Conservation (phyloP, 2,329 filamentous ascomycete species). For the Penicillium frequentans region DNA sequence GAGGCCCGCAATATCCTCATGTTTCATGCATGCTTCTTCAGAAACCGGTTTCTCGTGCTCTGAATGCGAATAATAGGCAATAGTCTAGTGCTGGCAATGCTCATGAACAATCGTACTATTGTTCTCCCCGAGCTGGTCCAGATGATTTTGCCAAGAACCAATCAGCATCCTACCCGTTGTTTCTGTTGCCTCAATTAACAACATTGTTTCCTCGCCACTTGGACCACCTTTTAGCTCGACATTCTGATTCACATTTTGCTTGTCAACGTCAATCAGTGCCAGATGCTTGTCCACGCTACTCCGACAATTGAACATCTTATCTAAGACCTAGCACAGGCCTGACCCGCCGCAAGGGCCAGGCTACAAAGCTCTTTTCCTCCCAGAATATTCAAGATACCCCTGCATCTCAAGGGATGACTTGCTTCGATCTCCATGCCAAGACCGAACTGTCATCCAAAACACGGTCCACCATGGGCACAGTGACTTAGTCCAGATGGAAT, state of each 20-base stretch:
- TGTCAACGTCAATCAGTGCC: neutral
- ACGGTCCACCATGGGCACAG: neutral
- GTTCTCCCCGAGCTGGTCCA: neutral
- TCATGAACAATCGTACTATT: neutral
- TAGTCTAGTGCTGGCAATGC: neutral
- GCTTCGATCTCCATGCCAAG: neutral
- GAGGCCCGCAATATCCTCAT: neutral
- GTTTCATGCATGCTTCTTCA: conserved; percentile 1
- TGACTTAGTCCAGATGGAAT: neutral
- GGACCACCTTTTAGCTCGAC: neutral
- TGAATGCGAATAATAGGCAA: neutral
- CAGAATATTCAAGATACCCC: conserved; percentile 20
- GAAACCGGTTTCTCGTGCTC: neutral
- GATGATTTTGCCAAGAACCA: neutral
- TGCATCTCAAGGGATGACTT: conserved; percentile 20
- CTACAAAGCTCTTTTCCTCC: conserved; percentile 2
- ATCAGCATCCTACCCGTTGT: neutral
- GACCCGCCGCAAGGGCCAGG: conserved; percentile 26
- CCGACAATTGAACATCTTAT: neutral
- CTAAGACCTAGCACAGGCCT: conserved; percentile 23
- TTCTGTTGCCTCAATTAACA: neutral
- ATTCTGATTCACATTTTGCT: neutral
- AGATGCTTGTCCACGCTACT: neutral
- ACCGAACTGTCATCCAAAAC: neutral
- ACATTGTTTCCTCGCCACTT: neutral